phyloP scores from a whole-genome alignment of 306 rosid genomes.

The Lithocarpus polystachyus region DNA sequence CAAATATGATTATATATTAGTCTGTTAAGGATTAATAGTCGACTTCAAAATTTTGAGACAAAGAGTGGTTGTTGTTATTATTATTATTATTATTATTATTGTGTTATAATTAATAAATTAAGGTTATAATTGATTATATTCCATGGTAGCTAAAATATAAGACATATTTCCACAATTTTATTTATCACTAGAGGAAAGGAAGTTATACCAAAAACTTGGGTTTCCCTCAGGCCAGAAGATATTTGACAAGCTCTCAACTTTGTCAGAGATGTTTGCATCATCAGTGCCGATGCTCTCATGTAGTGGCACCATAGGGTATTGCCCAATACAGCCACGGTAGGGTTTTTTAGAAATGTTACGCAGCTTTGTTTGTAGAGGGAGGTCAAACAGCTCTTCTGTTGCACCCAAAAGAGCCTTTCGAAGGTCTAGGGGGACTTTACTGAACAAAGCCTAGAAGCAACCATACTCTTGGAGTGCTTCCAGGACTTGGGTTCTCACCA shows the following conservation, averaged over 20 bases:
- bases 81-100: too few species aligned
- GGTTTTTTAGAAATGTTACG: conserved; percentile 51
- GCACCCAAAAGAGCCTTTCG: conserved; percentile 32
- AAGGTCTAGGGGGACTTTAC: conserved; percentile 40
- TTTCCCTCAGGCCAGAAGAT: conserved; percentile 62
- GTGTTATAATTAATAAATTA: too few species aligned
- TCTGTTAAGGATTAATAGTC: too few species aligned
- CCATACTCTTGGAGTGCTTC: conserved; percentile 60
- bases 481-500: conserved; percentile 47
- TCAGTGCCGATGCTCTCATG: conserved; percentile 67
- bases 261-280: conserved; percentile 32
- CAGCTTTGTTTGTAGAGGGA: conserved; percentile 59
- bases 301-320: conserved; percentile 55
- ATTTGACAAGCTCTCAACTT: conserved; percentile 39
- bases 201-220: conserved; percentile 42
- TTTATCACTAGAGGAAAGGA: background rate
- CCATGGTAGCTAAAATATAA: background rate
- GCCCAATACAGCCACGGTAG: conserved; percentile 69
- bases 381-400: conserved; percentile 56
- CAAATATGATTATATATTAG: too few species aligned
- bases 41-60: too few species aligned
- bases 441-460: conserved; percentile 62
- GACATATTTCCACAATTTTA: background rate
- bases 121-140: too few species aligned
- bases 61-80: too few species aligned